Evolutionary conservation across 306 rosid species (phyloP), one percentile per base, ranked within the genome.

Genomic region (Ormosia semicastrata): DNA sequence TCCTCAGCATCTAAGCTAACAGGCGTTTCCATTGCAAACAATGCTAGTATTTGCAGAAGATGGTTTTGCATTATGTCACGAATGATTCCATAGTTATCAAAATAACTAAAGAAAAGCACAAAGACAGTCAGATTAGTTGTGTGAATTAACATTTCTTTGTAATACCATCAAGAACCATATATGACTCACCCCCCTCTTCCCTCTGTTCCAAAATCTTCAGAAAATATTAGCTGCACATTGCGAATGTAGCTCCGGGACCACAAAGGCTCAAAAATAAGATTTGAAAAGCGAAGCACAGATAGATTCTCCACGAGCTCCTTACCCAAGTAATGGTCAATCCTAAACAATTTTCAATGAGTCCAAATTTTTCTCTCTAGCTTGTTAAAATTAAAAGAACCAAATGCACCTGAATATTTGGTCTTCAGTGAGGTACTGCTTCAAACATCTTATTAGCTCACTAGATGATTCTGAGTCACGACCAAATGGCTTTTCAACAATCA

Each of bases 11-110:
- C 96, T 88, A 95, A 87, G 88, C 99, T 95, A 58, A 95, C 98
- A 11, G 99, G 99, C 2, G 99, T 90, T 85, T 93, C 99, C 99
- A 95, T 95, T 8, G 99, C 98, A 89, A 95, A 95, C 65, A 95
- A 66, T 12, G 99, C 94, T 34, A 93, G 82, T 81, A 95, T 95
- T 95, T 95, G 99, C 71, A 93, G 90, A 77, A 95, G 99, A 86
- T 95, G 99, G 78, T 95, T 95, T 89, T 95, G 99, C 96, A 93
- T 93, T 64, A 95, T 95, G 76, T 95, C 98, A n/a, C 98, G 94
- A 64, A 95, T 93, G 77, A 95, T 95, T 75, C 99, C 98, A 0
- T 93, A 95, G 86, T 86, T 83, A 83, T 93, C 97, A 54, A 95
- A 95, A 69, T 95, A 95, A 76, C 98, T 95, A 67, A 39, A 76